Percentiles rank a stretch among this genome's conserved stretches.
Evolutionary conservation across 2,329 filamentous ascomycete species (phyloP).

Genomic region (Talaromyces funiculosus): DNA sequence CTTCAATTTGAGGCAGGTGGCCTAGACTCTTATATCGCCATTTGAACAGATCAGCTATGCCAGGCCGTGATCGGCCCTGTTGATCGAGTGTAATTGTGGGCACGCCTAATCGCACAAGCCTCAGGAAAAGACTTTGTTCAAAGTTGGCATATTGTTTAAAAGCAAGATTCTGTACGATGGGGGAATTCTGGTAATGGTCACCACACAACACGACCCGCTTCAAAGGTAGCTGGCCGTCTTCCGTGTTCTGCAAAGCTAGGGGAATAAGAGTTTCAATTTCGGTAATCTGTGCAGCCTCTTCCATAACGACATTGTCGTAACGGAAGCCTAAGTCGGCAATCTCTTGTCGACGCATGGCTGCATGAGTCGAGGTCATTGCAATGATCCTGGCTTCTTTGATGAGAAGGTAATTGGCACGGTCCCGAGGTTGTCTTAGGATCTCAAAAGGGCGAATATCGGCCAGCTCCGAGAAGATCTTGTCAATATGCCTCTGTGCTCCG

Average conservation of each 20-base stretch:
- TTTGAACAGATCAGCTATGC: slow-evolving; percentile 81
- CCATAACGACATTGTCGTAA: slow-evolving; percentile 97
- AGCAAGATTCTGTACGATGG: slow-evolving; percentile 87
- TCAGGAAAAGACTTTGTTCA: slow-evolving; percentile 89
- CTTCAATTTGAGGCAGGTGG: slow-evolving; percentile 70
- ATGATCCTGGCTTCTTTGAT: slow-evolving; percentile 95
- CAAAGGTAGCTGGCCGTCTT: slow-evolving; percentile 65
- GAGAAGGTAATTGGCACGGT: slow-evolving; percentile 93
- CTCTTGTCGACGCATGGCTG: slow-evolving; percentile 85
- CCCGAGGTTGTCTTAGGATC: slow-evolving; percentile 77
- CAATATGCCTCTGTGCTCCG: slow-evolving; percentile 83
- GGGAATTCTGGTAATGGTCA: slow-evolving; percentile 95
- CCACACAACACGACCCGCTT: slow-evolving; percentile 89
- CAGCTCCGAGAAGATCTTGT: slow-evolving; percentile 84
- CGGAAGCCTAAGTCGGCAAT: slow-evolving; percentile 90
- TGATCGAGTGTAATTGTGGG: slow-evolving; percentile 85
- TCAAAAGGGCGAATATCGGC: slow-evolving; percentile 94
- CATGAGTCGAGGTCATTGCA: slow-evolving; percentile 98
- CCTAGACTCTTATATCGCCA: slow-evolving; percentile 84
- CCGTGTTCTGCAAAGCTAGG: slow-evolving; percentile 79
- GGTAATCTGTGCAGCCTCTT: slow-evolving; percentile 96
- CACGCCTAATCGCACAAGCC: slow-evolving; percentile 86
- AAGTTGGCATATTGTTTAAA: slow-evolving; percentile 94
- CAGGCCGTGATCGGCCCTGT: slow-evolving; percentile 83
- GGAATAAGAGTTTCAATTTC: slow-evolving; percentile 97